Base-by-base conservation (phyloP, 495 filamentous ascomycete species). In the Alectoria sarmentosa region DNA sequence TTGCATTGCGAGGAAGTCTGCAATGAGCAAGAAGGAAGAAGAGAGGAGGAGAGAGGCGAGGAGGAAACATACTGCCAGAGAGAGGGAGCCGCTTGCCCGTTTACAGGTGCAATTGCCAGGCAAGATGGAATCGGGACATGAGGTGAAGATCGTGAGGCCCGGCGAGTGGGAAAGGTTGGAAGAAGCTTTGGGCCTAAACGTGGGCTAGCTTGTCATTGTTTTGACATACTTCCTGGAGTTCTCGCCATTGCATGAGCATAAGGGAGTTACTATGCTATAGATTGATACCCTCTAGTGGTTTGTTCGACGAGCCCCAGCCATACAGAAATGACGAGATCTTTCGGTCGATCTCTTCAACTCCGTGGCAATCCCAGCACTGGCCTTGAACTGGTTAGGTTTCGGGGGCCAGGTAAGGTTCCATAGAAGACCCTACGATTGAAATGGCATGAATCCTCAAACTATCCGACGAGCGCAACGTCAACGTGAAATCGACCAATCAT, bases 21-120 rank as follows among this genome's bases (percentile, higher is more conserved):
- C 15, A 11, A 34, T 17, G 11, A 36, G 30, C 15, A 39, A 2
- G 55, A 63, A 42, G 49, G 58, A 65, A 37, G 38, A 44, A 28
- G 49, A 54, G 44, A 54, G 66, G 63, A 54, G 36, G 34, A 32
- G 7, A 28, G 63, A 62, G 44, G 62, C 56, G 42, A 64, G 56
- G 38, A 59, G n/a, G 10, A 59, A 11, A 17, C 49, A 19, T 17
- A 13, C 39, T 15, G 54, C 21, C 10, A 48, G 36, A 14, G 39
- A 37, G 23, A 49, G 59, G 32, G 49, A 57, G 37, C 48, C 59
- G 19, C 46, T 66, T 26, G 64, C 64, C 15, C 61, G 30, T 7
- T 34, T 66, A 32, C 58, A 62, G 49, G 38, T 66, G 21, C 39
- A 48, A 37, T 46, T 66, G 13, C 59, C 64, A 3, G 59, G 36